These are phyloP conservation scores for Sodiomyces alkalinus DNA, from an alignment of 2,329 filamentous ascomycete genomes.

Conservation along the genomic window DNA sequence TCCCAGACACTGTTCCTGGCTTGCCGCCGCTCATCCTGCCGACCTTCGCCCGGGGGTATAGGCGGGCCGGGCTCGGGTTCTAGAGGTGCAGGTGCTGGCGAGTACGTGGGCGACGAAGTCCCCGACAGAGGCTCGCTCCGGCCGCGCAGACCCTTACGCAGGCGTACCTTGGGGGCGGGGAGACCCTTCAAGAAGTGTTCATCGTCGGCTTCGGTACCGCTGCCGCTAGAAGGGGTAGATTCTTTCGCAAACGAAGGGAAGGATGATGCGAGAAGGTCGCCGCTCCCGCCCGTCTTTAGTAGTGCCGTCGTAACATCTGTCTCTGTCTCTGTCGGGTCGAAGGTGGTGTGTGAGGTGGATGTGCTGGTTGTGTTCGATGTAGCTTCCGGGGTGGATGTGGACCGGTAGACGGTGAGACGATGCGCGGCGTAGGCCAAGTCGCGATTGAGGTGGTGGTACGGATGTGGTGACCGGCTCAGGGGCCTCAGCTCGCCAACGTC, in stretches of 20 bases:
- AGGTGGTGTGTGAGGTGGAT: slow-evolving; percentile 10
- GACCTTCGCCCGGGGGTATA: too few species aligned
- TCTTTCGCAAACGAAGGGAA: slow-evolving; percentile 26
- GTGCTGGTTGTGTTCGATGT: slow-evolving; percentile 2
- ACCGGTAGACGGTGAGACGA: slow-evolving; percentile 11
- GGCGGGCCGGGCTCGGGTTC: too few species aligned
- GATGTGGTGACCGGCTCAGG: slow-evolving; percentile 49
- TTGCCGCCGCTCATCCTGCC: slow-evolving; percentile 13
- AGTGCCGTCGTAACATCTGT: too few species aligned
- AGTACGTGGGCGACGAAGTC: slow-evolving; percentile 37
- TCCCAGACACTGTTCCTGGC: slow-evolving; percentile 11
- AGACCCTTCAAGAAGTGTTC: slow-evolving; percentile 78
- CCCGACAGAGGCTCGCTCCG: slow-evolving; percentile 38
- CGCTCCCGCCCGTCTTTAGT: too few species aligned
- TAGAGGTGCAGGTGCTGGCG: slow-evolving; percentile 29
- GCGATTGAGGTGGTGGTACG: slow-evolving; percentile 45
- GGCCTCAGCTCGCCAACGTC: slow-evolving; percentile 27
- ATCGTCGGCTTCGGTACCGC: slow-evolving; percentile 89
- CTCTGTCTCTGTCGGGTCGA: too few species aligned
- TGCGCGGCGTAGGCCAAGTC: slow-evolving; percentile 39
- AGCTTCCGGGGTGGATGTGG: slow-evolving; percentile 8
- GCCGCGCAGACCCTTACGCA: slow-evolving; percentile 65
- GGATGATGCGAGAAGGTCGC: too few species aligned
- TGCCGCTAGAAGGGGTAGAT: slow-evolving; percentile 59
- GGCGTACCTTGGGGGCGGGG: slow-evolving; percentile 58